A percentile compares a stretch with the other conserved stretches of the same genome.
Evolutionary conservation across 352 stramenopile genomes (phyloP).

Genomic region (Globisporangium yorkense): DNA sequence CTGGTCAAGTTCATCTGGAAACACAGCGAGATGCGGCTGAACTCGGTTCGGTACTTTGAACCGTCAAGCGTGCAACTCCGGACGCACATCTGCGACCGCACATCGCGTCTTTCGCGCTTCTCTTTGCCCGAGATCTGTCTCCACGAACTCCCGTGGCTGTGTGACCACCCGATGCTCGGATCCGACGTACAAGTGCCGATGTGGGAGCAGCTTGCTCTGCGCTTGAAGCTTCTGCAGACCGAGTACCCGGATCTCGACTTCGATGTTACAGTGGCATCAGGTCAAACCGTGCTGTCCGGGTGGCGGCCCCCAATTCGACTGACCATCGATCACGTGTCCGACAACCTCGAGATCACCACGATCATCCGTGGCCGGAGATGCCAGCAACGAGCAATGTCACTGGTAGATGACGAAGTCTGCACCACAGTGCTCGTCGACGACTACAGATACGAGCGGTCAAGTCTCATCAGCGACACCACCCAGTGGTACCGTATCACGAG

Average conservation of each 20-base stretch:
- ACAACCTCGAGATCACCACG: constrained; percentile 26
- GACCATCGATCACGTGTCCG: neutral
- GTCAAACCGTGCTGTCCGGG: constrained; percentile 12
- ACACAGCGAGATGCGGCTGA: constrained; percentile 16
- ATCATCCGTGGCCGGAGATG: constrained; percentile 26
- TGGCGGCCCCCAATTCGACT: constrained; percentile 7
- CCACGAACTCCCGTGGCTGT: constrained; percentile 18
- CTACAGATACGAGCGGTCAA: constrained; percentile 46
- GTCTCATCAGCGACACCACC: constrained; percentile 25
- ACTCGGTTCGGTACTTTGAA: constrained; percentile 20
- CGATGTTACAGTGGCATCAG: constrained; percentile 20
- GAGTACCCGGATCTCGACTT: constrained; percentile 23
- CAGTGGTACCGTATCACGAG: constrained; percentile 25
- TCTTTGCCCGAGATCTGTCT: constrained; percentile 1
- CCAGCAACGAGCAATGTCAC: neutral
- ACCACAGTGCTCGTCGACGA: constrained; percentile 38
- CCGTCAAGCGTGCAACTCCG: constrained; percentile 6
- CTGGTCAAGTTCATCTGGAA: constrained; percentile 14
- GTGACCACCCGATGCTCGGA: constrained; percentile 15
- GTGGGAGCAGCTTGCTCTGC: constrained; percentile 25
- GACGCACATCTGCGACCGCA: constrained; percentile 19
- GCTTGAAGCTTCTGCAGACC: constrained; percentile 14
- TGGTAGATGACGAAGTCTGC: constrained; percentile 3
- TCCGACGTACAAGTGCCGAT: constrained; percentile 14
- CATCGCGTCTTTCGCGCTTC: neutral